These are phyloP conservation scores for Bullera alba DNA, from an alignment of 768 basidiomycete species.

Conservation along the genomic window DNA sequence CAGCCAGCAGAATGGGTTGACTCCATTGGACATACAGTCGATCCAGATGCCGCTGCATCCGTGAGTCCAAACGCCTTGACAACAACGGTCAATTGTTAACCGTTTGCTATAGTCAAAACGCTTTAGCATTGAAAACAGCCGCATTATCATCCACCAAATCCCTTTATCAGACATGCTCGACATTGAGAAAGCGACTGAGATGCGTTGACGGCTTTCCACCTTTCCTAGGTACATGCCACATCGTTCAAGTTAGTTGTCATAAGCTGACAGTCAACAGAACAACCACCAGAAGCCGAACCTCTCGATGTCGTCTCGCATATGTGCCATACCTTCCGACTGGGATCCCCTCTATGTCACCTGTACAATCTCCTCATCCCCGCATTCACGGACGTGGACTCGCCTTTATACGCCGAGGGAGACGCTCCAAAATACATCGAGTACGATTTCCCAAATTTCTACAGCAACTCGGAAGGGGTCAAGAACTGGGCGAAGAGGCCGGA, in stretches of 20 bases:
- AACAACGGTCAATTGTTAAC: background rate
- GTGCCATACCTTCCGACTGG: conserved; percentile 88
- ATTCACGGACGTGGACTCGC: conserved; percentile 25
- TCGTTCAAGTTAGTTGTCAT: background rate
- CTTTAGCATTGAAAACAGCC: conserved; percentile 44
- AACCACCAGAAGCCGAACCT: conserved; percentile 29
- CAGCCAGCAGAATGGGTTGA: conserved; percentile 18
- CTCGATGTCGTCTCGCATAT: conserved; percentile 85
- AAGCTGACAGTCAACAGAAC: conserved; percentile 17
- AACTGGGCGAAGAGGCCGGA: conserved; percentile 51
- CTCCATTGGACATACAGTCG: conserved; percentile 33
- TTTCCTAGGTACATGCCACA: conserved; percentile 34
- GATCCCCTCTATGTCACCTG: conserved; percentile 88
- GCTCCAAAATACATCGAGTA: conserved; percentile 26
- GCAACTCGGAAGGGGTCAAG: conserved; percentile 31
- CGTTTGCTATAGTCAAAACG: conserved; percentile 30
- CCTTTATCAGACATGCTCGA: conserved; percentile 39
- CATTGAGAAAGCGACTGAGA: conserved; percentile 29
- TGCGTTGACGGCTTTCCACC: conserved; percentile 36
- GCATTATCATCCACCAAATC: conserved; percentile 37
- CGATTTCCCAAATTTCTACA: conserved; percentile 36
- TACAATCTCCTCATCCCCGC: conserved; percentile 70
- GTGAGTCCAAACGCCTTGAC: conserved; percentile 13
- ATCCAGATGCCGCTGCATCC: conserved; percentile 41
- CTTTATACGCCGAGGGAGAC: conserved; percentile 16